phyloP scores from a whole-genome alignment of 75 land plant species.

The Pseudotsuga menziesii region DNA sequence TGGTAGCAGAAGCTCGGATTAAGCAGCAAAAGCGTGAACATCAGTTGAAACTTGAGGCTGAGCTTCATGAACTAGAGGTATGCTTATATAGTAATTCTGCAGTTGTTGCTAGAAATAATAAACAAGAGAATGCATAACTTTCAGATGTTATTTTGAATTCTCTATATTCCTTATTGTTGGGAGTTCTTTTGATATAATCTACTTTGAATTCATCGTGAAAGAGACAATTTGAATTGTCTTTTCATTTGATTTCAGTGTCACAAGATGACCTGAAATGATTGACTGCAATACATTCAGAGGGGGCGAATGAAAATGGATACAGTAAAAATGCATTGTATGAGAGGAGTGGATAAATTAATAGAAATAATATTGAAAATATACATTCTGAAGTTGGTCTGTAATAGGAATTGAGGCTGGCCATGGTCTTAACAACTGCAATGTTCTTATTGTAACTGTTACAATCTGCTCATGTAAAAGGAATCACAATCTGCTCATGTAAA shows the following conservation, averaged over 20 bases:
- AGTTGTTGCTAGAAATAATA: background rate
- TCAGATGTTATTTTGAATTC: background rate
- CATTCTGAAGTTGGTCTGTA: too few species aligned
- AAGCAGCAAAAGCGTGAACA: constrained; percentile 59
- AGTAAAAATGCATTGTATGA: too few species aligned
- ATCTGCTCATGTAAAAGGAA: too few species aligned
- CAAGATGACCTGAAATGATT: background rate
- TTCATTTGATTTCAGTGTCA: background rate
- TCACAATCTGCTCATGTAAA: too few species aligned
- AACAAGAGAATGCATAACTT: background rate
- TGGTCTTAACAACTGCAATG: too few species aligned
- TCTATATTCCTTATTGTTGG: background rate
- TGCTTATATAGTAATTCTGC: background rate
- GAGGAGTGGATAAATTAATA: too few species aligned
- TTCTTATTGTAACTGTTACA: too few species aligned
- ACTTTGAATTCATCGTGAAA: background rate
- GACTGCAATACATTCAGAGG: background rate
- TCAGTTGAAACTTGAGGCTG: constrained; percentile 65
- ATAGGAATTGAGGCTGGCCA: too few species aligned
- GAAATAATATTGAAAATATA: too few species aligned
- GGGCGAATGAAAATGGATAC: too few species aligned
- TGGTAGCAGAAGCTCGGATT: constrained; percentile 53
- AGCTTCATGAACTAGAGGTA: constrained; percentile 69
- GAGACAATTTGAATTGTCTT: background rate
- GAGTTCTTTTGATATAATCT: background rate